A percentile compares a stretch with the other conserved stretches of the same genome.
Evolutionary conservation across 2,329 filamentous ascomycete species (phyloP).

Genomic region (Fusarium cicatricum): DNA sequence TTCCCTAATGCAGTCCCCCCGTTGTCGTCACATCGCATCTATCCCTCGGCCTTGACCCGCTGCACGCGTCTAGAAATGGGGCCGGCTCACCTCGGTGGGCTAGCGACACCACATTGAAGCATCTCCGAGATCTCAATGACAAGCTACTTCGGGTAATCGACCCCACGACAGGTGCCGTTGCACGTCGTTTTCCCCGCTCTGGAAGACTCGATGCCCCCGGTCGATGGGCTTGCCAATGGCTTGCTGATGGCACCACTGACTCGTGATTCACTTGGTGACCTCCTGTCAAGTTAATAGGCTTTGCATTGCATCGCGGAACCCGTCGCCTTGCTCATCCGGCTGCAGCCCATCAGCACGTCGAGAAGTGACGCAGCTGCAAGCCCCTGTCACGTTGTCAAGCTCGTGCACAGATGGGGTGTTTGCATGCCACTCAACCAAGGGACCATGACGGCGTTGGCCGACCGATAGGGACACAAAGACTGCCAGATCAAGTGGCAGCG

Average conservation of each 20-base stretch:
- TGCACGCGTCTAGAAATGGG: slow-evolving; percentile 29
- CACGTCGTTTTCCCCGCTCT: slow-evolving; percentile 17
- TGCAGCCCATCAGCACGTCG: slow-evolving; percentile 17
- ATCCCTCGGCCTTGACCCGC: slow-evolving; percentile 9
- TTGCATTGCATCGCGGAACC: slow-evolving; percentile 27
- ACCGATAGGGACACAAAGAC: slow-evolving; percentile 13
- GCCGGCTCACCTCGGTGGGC: slow-evolving; percentile 17
- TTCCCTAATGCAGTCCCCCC: slow-evolving; percentile 16
- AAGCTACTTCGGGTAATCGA: slow-evolving; percentile 29
- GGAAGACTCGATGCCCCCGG: slow-evolving; percentile 11
- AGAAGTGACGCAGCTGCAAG: slow-evolving; percentile 29
- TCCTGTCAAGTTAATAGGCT: slow-evolving; percentile 21
- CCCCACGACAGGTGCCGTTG: slow-evolving; percentile 34
- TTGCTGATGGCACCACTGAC: slow-evolving; percentile 34
- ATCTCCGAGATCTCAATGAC: slow-evolving; percentile 19
- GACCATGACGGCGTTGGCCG: slow-evolving; percentile 19
- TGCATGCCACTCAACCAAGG: slow-evolving; percentile 3
- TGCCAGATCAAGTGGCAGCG: slow-evolving; percentile 8
- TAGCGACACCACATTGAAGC: slow-evolving; percentile 6
- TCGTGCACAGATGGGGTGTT: slow-evolving; percentile 10
- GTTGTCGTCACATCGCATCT: slow-evolving; percentile 28
- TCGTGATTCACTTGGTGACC: slow-evolving; percentile 26
- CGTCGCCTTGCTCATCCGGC: slow-evolving; percentile 18
- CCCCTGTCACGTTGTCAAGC: slow-evolving; percentile 22
- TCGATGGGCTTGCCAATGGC: slow-evolving; percentile 21